phyloP scores from a whole-genome alignment of 495 filamentous ascomycete genomes.

The Cetradonia linearis region DNA sequence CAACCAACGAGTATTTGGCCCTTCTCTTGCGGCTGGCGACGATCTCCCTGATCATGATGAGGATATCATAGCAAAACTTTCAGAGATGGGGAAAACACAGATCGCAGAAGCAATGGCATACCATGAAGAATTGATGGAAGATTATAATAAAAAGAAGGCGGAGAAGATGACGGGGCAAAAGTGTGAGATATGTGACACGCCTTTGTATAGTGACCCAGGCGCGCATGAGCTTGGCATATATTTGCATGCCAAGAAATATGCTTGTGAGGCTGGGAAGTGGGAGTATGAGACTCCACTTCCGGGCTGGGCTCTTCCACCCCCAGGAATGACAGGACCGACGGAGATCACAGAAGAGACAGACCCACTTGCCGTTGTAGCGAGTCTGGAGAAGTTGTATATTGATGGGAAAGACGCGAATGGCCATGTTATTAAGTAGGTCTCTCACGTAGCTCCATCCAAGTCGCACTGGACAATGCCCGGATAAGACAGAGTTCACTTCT shows the following conservation, averaged over 20 bases:
- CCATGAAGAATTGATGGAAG: conserved; percentile 80
- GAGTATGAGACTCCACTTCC: conserved; percentile 77
- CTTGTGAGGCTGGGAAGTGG: conserved; percentile 71
- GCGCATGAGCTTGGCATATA: conserved; percentile 84
- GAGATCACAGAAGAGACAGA: conserved; percentile 23
- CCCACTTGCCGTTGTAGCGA: conserved; percentile 17
- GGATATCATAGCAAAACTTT: conserved; percentile 74
- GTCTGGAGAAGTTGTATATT: conserved; percentile 9
- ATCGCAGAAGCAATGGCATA: conserved; percentile 84
- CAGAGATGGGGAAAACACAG: conserved; percentile 89
- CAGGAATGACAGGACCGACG: conserved; percentile 32
- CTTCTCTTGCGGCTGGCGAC: conserved; percentile 62
- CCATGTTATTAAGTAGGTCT: background rate
- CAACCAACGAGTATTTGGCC: conserved; percentile 84
- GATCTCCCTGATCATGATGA: conserved; percentile 62
- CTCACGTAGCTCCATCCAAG: conserved; percentile 2
- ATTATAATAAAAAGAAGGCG: conserved; percentile 74
- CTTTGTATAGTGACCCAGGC: conserved; percentile 86
- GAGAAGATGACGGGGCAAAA: conserved; percentile 83
- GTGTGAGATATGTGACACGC: conserved; percentile 74
- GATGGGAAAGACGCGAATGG: background rate
- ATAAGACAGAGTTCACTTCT: background rate
- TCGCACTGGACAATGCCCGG: background rate
- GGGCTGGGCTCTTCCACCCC: conserved; percentile 72
- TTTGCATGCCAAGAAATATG: conserved; percentile 82